Evolutionary conservation across 2,329 filamentous ascomycete genomes (phyloP).

Genomic region (Escovopsis sp.): DNA sequence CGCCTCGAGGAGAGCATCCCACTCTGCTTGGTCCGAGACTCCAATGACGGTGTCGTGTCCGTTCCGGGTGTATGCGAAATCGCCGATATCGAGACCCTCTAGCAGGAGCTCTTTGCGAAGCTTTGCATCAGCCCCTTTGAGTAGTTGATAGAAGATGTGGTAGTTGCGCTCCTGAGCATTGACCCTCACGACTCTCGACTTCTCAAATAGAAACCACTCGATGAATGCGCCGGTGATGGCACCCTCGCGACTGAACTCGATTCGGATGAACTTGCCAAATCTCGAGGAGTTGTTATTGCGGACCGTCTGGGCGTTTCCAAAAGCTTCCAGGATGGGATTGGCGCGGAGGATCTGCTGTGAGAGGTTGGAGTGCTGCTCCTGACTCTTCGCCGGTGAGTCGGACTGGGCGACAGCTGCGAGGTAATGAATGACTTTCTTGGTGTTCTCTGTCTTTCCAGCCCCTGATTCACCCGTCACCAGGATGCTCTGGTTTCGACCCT

Average conservation of each 20-base stretch:
- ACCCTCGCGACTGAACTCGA: constrained; percentile 78
- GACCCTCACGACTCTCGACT: constrained; percentile 87
- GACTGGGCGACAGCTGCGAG: constrained; percentile 84
- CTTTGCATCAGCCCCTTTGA: constrained; percentile 63
- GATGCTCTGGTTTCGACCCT: constrained; percentile 93
- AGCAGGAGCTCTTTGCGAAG: constrained; percentile 68
- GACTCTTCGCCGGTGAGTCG: constrained; percentile 52
- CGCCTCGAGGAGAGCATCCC: constrained; percentile 78
- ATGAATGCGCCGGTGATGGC: constrained; percentile 94
- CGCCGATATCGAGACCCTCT: constrained; percentile 58
- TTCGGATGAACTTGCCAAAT: constrained; percentile 97
- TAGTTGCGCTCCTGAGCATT: constrained; percentile 88
- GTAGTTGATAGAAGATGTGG: constrained; percentile 91
- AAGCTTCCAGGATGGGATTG: constrained; percentile 94
- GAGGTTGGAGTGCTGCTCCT: constrained; percentile 60
- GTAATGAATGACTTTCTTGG: constrained; percentile 98
- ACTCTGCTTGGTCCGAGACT: constrained; percentile 81
- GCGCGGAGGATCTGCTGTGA: constrained; percentile 93
- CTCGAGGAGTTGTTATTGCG: constrained; percentile 97
- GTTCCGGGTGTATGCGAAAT: constrained; percentile 83
- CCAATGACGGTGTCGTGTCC: constrained; percentile 87
- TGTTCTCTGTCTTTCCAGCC: constrained; percentile 97
- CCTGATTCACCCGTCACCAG: constrained; percentile 96
- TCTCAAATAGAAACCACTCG: constrained; percentile 96
- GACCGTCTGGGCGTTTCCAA: constrained; percentile 95